Percentiles rank a stretch among this genome's conserved stretches.
Evolutionary conservation across 192 early-diverging fungal genomes (phyloP).

Genomic region (Funneliformis mosseae): DNA sequence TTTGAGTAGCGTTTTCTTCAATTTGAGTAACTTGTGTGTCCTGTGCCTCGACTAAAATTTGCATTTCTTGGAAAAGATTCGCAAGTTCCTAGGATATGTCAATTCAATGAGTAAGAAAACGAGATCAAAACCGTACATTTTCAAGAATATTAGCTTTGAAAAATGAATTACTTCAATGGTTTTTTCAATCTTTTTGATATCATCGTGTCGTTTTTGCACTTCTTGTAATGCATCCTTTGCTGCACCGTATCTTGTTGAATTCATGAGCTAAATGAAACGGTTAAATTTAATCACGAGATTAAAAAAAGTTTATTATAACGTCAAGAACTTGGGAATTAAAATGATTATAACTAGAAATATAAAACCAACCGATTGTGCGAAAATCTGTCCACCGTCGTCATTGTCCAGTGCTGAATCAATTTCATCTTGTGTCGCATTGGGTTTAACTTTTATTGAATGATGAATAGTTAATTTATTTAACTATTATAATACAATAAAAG

Average conservation of each 20-base stretch:
- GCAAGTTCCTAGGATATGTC: conserved; percentile 23
- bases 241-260: conserved; percentile 68
- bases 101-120: background rate
- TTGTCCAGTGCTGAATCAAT: conserved; percentile 73
- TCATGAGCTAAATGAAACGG: conserved; percentile 56
- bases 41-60: conserved; percentile 24
- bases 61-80: conserved; percentile 32
- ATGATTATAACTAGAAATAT: background rate
- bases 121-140: background rate
- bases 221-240: conserved; percentile 75
- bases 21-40: conserved; percentile 1
- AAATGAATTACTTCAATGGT: conserved; percentile 69
- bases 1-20: conserved; percentile 18
- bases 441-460: conserved; percentile 63
- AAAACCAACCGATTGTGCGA: conserved; percentile 74
- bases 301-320: too few species aligned
- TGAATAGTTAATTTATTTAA: conserved; percentile 13
- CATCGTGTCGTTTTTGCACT: conserved; percentile 83
- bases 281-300: too few species aligned
- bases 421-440: conserved; percentile 74
- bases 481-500: background rate
- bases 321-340: background rate
- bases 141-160: background rate
- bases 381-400: conserved; percentile 72
- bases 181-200: conserved; percentile 87